These are phyloP conservation scores for Eragrostis tef DNA, from an alignment of 202 grass and related monocot species.

Conservation along the genomic window DNA sequence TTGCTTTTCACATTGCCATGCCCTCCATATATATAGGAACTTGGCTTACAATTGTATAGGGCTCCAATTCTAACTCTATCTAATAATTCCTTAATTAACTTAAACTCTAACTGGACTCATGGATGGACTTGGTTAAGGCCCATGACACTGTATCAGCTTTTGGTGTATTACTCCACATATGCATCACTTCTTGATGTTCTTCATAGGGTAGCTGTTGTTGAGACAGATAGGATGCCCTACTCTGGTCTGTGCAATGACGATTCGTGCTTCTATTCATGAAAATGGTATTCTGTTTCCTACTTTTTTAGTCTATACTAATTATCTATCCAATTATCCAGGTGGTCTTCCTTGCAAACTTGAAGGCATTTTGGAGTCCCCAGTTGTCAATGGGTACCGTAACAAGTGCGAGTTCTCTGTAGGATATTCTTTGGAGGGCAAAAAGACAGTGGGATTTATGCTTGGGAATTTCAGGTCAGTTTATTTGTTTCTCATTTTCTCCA, in stretches of 20 bases:
- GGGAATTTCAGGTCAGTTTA: constrained; percentile 89
- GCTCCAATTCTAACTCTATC: too few relatives aligned
- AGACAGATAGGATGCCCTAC: constrained; percentile 8
- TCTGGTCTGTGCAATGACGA: constrained; percentile 9
- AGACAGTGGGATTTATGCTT: constrained; percentile 94
- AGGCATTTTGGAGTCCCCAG: constrained; percentile 89
- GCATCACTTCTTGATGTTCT: not conserved
- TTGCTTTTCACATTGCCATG: too few relatives aligned
- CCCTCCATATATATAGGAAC: too few relatives aligned
- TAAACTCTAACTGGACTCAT: too few relatives aligned
- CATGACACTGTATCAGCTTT: too few relatives aligned
- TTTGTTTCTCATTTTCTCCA: constrained; percentile 6
- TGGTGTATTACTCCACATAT: not conserved
- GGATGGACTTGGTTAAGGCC: too few relatives aligned
- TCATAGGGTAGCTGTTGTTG: not conserved
- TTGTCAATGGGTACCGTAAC: constrained; percentile 89
- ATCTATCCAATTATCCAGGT: constrained; percentile 61
- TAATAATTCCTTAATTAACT: too few relatives aligned
- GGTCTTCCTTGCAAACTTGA: constrained; percentile 97
- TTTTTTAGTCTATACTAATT: constrained; percentile 27
- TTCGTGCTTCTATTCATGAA: constrained; percentile 19
- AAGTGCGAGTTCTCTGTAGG: constrained; percentile 99
- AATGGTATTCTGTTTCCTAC: not conserved
- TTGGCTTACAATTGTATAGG: too few relatives aligned
- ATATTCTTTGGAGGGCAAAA: constrained; percentile 75